phyloP scores from a whole-genome alignment of 208 protist genomes.

The Tritrichomonas foetus region DNA sequence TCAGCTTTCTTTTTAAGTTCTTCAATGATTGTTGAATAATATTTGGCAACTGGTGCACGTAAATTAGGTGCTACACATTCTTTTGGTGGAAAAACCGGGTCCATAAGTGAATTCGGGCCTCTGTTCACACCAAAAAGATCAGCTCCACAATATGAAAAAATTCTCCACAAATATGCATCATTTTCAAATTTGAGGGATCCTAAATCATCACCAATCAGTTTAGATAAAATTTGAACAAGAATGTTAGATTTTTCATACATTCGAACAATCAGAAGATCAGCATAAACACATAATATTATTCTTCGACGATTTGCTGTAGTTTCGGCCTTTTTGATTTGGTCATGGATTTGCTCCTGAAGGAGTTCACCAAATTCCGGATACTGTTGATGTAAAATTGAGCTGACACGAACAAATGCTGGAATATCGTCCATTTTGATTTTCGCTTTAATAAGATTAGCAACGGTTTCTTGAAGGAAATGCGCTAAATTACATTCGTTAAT shows the following conservation, averaged over 20 bases:
- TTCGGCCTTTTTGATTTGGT: neutral
- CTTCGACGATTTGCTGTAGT: neutral
- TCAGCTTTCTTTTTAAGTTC: neutral
- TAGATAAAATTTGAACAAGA: neutral
- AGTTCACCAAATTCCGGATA: neutral
- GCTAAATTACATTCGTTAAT: neutral
- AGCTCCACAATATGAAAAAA: neutral
- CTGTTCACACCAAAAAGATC: neutral
- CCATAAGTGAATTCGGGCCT: neutral
- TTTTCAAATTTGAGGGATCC: neutral
- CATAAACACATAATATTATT: neutral
- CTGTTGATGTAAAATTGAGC: neutral
- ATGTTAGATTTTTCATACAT: no score
- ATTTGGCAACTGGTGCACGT: neutral
- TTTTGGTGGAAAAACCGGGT: neutral
- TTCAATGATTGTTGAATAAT: neutral
- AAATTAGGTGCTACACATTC: neutral
- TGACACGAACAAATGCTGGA: neutral
- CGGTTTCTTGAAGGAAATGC: neutral
- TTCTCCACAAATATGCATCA: neutral
- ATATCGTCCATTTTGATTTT: neutral
- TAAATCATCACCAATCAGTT: neutral
- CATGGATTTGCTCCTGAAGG: neutral
- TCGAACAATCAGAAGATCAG: slow-evolving; percentile 8
- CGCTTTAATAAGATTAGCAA: neutral